Base-by-base conservation (phyloP, 176 grass and related monocot species). In the Triticum urartu region DNA sequence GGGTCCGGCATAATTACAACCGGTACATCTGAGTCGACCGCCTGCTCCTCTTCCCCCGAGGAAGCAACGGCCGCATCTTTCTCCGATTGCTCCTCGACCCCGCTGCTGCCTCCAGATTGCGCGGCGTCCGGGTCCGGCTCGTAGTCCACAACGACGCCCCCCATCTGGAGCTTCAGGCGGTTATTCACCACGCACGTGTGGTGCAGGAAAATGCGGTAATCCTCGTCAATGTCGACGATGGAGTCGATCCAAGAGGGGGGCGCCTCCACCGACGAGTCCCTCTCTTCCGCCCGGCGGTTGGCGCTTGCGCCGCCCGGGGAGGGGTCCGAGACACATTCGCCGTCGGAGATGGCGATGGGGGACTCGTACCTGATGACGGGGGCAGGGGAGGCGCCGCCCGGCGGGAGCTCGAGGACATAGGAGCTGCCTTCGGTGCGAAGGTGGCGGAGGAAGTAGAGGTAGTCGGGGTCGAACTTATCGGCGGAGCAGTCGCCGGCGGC, bases 371-470 rank as follows among this genome's bases (percentile, higher is more conserved):
- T 90, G 75, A 93, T 1, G 68, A 62, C 1, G n/a, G 76, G 15
- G 11, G 82, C 50, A n/a, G 70, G 67, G 66, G 79, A 77, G 65
- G 21, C 33, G 47, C 81, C 91, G 7, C 42, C 48, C 50, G 50
- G 50, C 4, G 62, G 79, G 69, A 92, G 70, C 72, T 95, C 89
- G 65, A 87, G 67, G 64, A 62, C 32, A 60, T 94, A 93, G 33
- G 91, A 90, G 17, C 91, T 69, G 38, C 85, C 93, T 11, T 93
- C 82, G 45, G 86, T 22, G 76, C 75, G 79, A 11, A 94, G 38
- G 88, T 87, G 77, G 60, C 75, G 73, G 73, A 98, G 83, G 90
- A 92, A 98, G 61, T 91, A 86, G 62, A 88, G 71, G 73, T 92
- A 98, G 5, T 93, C 87, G 7, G 88, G 64, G 81, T 98, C 95